These are phyloP conservation scores for Prunus mira DNA, from an alignment of 306 rosid genomes.

Conservation along the genomic window DNA sequence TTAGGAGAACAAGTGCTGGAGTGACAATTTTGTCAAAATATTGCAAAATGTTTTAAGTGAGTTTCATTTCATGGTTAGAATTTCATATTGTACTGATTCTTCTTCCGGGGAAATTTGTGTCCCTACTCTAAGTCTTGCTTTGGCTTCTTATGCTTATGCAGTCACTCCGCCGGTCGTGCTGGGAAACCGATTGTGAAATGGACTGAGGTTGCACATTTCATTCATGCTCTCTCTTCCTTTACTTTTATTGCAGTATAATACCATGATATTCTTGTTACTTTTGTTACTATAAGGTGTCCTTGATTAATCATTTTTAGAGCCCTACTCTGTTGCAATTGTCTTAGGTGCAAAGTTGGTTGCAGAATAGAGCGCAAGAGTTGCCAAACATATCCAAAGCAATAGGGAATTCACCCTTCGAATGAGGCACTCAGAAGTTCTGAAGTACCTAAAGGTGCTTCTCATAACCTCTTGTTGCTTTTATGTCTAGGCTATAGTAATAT, in stretches of 20 bases:
- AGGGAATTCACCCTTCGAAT: slow-evolving; percentile 33
- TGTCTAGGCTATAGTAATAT: background rate
- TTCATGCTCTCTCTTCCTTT: background rate
- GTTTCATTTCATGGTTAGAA: slow-evolving; percentile 25
- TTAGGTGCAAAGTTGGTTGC: slow-evolving; percentile 78
- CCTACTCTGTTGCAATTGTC: slow-evolving; percentile 10
- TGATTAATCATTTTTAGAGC: background rate
- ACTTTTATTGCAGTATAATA: background rate
- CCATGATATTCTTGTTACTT: background rate
- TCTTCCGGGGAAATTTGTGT: no score
- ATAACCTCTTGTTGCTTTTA: slow-evolving; percentile 15
- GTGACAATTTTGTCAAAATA: slow-evolving; percentile 48
- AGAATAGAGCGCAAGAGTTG: slow-evolving; percentile 43
- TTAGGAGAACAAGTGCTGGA: slow-evolving; percentile 39
- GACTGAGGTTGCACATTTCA: no score
- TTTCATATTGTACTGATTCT: no score
- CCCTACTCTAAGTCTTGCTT: no score
- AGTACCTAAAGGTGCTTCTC: slow-evolving; percentile 36
- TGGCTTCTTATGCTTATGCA: no score
- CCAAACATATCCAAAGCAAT: slow-evolving; percentile 35
- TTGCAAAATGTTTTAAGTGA: slow-evolving; percentile 63
- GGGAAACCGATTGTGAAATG: no score
- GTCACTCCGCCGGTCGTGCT: no score
- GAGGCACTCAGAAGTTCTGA: slow-evolving; percentile 40
- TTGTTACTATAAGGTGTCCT: background rate